Percentiles rank a stretch among this genome's conserved stretches.
phyloP scores from a whole-genome alignment of 495 filamentous ascomycete genomes.

The Podospora comata region DNA sequence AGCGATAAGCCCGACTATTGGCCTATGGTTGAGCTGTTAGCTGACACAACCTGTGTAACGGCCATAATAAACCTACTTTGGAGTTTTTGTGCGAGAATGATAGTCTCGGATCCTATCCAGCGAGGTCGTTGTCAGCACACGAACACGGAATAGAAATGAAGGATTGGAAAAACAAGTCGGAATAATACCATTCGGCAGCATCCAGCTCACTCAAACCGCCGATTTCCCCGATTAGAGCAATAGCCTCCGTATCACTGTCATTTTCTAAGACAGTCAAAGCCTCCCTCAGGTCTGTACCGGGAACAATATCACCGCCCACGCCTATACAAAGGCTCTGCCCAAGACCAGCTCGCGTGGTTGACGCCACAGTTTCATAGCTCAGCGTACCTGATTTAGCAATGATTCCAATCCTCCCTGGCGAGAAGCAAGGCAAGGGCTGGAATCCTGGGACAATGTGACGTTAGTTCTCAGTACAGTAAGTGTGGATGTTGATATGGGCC shows the following conservation, averaged over 20 bases:
- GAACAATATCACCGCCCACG: conserved; percentile 81
- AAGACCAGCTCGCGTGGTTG: conserved; percentile 73
- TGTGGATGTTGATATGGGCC: not conserved
- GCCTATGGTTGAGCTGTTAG: conserved; percentile 44
- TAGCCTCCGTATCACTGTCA: conserved; percentile 74
- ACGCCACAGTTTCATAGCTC: conserved; percentile 84
- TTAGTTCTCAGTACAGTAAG: not conserved
- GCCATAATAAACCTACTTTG: conserved; percentile 55
- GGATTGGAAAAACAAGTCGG: not conserved
- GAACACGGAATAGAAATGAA: not conserved
- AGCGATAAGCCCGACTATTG: conserved; percentile 75
- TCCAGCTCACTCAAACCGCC: conserved; percentile 79
- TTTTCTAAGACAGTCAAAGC: conserved; percentile 69
- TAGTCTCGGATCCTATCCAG: conserved; percentile 58
- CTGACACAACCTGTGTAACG: not conserved
- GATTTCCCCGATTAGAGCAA: conserved; percentile 81
- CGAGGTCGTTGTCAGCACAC: not conserved
- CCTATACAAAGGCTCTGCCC: conserved; percentile 86
- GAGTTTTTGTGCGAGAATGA: conserved; percentile 51
- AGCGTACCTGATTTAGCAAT: conserved; percentile 86
- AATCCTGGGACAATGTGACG: conserved; percentile 48
- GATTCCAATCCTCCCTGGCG: conserved; percentile 73
- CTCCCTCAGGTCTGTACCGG: conserved; percentile 79
- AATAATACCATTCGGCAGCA: conserved; percentile 63
- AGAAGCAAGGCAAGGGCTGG: conserved; percentile 75